These are phyloP conservation scores for Micractinium conductrix DNA, from an alignment of 139 green algal genomes.

Conservation along the genomic window DNA sequence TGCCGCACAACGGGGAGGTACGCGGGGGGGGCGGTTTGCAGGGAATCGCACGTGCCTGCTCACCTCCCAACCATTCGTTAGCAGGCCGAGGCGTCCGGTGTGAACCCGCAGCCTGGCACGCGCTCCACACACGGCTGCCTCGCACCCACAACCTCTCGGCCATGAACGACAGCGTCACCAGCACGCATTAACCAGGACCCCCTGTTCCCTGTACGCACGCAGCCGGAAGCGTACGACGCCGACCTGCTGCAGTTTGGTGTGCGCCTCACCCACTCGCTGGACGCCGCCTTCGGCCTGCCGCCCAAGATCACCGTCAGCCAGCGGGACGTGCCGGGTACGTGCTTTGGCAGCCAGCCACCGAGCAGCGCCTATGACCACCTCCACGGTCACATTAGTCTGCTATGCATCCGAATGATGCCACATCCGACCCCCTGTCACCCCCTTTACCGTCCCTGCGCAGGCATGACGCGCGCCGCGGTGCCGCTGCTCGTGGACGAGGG, in stretches of 20 bases:
- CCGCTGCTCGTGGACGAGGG: conserved; percentile 47
- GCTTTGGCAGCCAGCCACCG: too few species aligned
- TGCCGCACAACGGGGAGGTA: conserved; percentile 68
- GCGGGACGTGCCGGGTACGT: conserved; percentile 70
- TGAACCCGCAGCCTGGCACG: neutral
- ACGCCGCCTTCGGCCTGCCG: conserved; percentile 47
- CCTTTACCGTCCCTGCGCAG: too few species aligned
- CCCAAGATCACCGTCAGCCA: conserved; percentile 54
- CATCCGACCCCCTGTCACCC: too few species aligned
- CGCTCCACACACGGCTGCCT: neutral
- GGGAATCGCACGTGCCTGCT: too few species aligned
- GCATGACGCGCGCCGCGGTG: conserved; percentile 61
- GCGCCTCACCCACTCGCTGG: conserved; percentile 59
- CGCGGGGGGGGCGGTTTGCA: too few species aligned
- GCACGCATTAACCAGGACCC: too few species aligned
- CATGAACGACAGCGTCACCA: too few species aligned
- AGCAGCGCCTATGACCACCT: too few species aligned
- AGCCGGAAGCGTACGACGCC: conserved; percentile 55
- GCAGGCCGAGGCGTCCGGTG: neutral
- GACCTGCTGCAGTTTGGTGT: conserved; percentile 51
- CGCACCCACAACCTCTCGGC: neutral
- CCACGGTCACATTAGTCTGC: too few species aligned
- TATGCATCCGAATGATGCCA: too few species aligned
- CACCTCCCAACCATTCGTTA: too few species aligned
- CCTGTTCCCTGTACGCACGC: neutral